phyloP scores from a whole-genome alignment of 768 basidiomycete species.

The Pleurotus salmoneostramineus region DNA sequence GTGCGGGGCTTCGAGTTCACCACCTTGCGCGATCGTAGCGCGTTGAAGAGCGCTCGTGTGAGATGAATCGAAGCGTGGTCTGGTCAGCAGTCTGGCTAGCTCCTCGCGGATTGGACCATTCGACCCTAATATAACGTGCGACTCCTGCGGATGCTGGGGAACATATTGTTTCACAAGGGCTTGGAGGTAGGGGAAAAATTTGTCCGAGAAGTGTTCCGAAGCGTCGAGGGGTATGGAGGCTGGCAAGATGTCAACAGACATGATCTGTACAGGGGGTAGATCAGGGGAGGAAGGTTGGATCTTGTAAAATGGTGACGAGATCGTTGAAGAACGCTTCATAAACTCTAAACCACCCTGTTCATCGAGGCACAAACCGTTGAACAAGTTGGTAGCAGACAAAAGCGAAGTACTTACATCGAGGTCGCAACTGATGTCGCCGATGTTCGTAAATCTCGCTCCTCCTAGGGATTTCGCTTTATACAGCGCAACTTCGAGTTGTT shows the following conservation, averaged over 20 bases:
- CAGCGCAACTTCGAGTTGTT: slow-evolving; percentile 51
- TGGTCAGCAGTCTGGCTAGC: too few species aligned
- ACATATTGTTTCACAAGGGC: slow-evolving; percentile 42
- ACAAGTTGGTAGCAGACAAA: not conserved
- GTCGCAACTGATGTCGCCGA: slow-evolving; percentile 91
- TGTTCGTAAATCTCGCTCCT: slow-evolving; percentile 56
- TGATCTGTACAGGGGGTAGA: slow-evolving; percentile 66
- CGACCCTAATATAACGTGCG: slow-evolving; percentile 12
- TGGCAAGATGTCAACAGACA: slow-evolving; percentile 91
- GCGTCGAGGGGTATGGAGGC: slow-evolving; percentile 81
- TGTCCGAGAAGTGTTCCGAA: slow-evolving; percentile 68
- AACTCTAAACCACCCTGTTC: slow-evolving; percentile 82
- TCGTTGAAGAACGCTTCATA: slow-evolving; percentile 69
- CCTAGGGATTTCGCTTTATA: slow-evolving; percentile 44
- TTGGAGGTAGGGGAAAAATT: slow-evolving; percentile 65
- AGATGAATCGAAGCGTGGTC: too few species aligned
- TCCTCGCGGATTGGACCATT: too few species aligned
- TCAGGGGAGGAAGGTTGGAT: slow-evolving; percentile 39
- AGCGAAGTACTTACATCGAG: slow-evolving; percentile 45
- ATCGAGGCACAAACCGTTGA: not conserved
- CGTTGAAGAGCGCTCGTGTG: slow-evolving; percentile 36
- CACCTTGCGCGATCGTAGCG: slow-evolving; percentile 68
- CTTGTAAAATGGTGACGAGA: slow-evolving; percentile 70
- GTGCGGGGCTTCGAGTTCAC: slow-evolving; percentile 49
- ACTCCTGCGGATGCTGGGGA: not conserved